phyloP scores from a whole-genome alignment of 2,329 filamentous ascomycete species.

The Ascochyta clinopodiicola region DNA sequence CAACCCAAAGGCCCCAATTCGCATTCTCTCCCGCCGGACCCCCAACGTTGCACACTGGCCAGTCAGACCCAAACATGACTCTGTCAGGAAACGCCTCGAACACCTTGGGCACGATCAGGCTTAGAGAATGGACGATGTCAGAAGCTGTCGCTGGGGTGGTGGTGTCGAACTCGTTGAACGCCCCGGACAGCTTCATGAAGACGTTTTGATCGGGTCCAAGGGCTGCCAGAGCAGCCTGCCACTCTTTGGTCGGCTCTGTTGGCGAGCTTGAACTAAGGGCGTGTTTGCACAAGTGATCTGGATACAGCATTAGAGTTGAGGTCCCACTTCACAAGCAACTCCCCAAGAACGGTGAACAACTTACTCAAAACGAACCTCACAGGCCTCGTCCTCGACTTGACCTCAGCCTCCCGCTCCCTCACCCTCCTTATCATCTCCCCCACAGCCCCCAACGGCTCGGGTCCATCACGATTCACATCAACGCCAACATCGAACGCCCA shows the following conservation, averaged over 20 bases:
- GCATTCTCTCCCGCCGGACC: constrained; percentile 58
- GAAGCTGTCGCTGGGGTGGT: constrained; percentile 34
- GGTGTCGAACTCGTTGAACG: constrained; percentile 77
- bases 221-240: constrained; percentile 71
- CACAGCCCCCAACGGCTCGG: constrained; percentile 60
- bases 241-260: constrained; percentile 63
- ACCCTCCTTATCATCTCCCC: constrained; percentile 53
- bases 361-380: constrained; percentile 73
- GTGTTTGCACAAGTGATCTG: constrained; percentile 91
- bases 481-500: constrained; percentile 84
- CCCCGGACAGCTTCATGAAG: constrained; percentile 93
- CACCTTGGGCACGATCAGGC: constrained; percentile 47
- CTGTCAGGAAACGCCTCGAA: constrained; percentile 73
- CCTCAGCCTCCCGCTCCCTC: constrained; percentile 53
- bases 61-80: constrained; percentile 91
- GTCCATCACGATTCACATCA: constrained; percentile 78
- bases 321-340: not conserved
- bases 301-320: not conserved
- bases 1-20: constrained; percentile 79
- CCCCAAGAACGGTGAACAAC: constrained; percentile 33
- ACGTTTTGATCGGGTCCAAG: constrained; percentile 69
- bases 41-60: constrained; percentile 85
- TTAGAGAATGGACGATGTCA: constrained; percentile 28
- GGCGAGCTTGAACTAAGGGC: constrained; percentile 66
- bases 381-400: constrained; percentile 61